Base-by-base conservation (phyloP, 306 rosid genomes). In the Rubus parviflorus region DNA sequence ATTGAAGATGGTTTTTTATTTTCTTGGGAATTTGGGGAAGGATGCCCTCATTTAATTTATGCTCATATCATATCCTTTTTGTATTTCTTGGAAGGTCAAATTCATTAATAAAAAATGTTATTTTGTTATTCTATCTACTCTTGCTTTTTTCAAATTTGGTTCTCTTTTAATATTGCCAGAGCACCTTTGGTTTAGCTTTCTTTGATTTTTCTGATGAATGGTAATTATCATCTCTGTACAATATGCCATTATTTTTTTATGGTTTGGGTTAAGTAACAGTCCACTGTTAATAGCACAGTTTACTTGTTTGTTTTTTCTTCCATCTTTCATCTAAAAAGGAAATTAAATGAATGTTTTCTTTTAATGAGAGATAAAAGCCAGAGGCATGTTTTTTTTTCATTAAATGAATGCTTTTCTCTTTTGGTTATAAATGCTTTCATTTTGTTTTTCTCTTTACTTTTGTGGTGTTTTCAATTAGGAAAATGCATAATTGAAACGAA, bases 91-190 rank as follows among this genome's bases (percentile, higher is more conserved):
- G 4, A 38, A 16, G 47, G 23, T 64, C 69, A 64, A 37, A 15
- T 54, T 54, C 61, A 6, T 5, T 38, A 17, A 64, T 5, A 3
- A 15, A 6, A 15, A n/a, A 11, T 41, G 0, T 0, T 10, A 8
- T 40, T 57, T 56, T 20, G 6, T 12, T 63, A 7, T 67, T 72
- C 42, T 48, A 78, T 78, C 53, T 61, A 35, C 20, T 60, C 42
- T 71, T 61, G 56, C 53, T 53, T 75, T 81, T 19, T 45, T 61
- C n/a, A 30, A 5, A 42, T 81, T 70, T 22, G 70, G 38, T 76
- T 53, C 53, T 9, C 10, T 58, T 62, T 76, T 3, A 58, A 43
- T 63, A 43, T 70, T 69, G 60, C 30, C 30, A 38, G 58, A 60
- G 68, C 30, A 13, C 53, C 69, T 61, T 60, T 35, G 46, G 63